A percentile compares a stretch with the other conserved stretches of the same genome.
These are phyloP conservation scores for Rhytidiadelphus loreus DNA, from an alignment of 225 moss, liverwort and hornwort species.

Conservation along the genomic window DNA sequence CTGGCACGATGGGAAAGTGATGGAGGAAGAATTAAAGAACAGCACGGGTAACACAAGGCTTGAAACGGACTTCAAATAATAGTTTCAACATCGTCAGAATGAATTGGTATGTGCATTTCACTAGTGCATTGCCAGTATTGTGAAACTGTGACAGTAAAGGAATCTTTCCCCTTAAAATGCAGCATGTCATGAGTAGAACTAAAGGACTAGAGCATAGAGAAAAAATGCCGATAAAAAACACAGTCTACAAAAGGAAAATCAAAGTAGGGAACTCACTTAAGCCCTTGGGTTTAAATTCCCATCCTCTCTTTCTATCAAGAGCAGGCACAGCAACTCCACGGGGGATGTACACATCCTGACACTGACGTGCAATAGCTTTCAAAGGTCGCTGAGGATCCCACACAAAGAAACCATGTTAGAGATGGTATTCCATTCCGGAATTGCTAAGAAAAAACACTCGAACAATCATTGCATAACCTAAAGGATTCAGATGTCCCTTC, in stretches of 20 bases:
- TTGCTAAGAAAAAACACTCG: background rate
- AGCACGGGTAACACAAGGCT: background rate
- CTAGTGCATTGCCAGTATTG: background rate
- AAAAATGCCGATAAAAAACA: background rate
- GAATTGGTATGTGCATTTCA: background rate
- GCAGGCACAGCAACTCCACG: conserved; percentile 91
- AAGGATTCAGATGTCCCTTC: background rate
- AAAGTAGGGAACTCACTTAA: conserved; percentile 20
- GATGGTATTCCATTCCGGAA: background rate
- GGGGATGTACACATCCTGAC: conserved; percentile 91
- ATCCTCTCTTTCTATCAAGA: conserved; percentile 54
- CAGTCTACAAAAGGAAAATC: background rate
- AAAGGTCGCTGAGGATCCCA: conserved; percentile 53
- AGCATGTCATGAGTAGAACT: background rate
- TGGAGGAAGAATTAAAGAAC: background rate
- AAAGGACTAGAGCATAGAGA: background rate
- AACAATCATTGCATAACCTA: background rate
- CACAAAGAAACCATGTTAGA: background rate
- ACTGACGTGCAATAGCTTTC: conserved; percentile 83
- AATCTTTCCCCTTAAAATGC: background rate
- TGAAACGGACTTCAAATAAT: background rate
- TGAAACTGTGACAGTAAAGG: background rate
- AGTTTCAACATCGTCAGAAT: background rate
- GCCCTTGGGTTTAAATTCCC: conserved; percentile 81
- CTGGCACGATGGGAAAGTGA: conserved; percentile 2